Evolutionary conservation across 768 basidiomycete genomes (phyloP), one percentile per base, ranked within the genome.

Genomic region (Pulveroboletus sp.): DNA sequence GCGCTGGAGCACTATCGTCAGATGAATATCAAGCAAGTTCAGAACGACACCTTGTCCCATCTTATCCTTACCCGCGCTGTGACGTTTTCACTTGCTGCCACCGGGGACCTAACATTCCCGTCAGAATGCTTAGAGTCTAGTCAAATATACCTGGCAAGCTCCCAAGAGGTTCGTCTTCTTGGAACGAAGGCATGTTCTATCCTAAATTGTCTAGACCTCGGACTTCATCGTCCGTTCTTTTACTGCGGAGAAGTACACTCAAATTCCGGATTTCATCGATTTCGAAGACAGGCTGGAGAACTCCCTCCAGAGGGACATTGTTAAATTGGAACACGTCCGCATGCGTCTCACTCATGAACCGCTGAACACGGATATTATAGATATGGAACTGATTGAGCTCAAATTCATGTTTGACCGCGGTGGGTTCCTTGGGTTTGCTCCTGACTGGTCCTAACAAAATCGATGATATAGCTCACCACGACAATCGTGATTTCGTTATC

Each of bases 21-120:
- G 21, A 75, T 94, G 72, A 81, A 83, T 52, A 73, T 89, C 54
- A 93, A 93, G 64, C 86, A 90, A 59, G 78, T 94, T 21, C 92
- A 95, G 64, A 79, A 86, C 50, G 93, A 96, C 60, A 95, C 93
- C 1, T 73, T 96, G 8, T 90, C 89, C 2, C 89, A 95, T 63
- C 78, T 90, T 47, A 68, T 93, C 45, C 77, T 93, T 37, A 81
- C 87, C 17, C 80, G 92, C 18, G 79, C 85, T 10, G 80, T 83
- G 18, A 87, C 83, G 0, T 94, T 91, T 72, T 90, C 89, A 3
- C 70, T 86, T 35, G 83, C 87, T 39, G 74, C 86, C 5, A 78
- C 72, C 12, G 90, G 90, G 8, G 90, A 93, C 59, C 66, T 93
- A 27, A 85, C 88, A 1, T 79, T 82, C 66, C 74, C 80, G 21